Percentiles rank a stretch among this genome's conserved stretches.
These are phyloP conservation scores for Meyerozyma guilliermondii DNA, from an alignment of 1,139 yeast species.

Conservation along the genomic window DNA sequence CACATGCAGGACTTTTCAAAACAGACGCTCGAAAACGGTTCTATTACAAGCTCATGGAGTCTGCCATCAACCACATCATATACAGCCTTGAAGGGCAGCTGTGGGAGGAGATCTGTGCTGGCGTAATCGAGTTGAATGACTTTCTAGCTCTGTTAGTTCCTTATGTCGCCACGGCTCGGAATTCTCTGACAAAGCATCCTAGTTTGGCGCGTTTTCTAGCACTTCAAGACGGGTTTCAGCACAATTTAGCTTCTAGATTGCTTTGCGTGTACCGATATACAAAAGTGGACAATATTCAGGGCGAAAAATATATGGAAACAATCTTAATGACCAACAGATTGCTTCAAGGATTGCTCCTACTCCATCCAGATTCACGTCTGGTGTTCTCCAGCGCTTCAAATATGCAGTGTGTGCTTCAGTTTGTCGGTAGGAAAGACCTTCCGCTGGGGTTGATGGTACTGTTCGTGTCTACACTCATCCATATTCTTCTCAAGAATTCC, in stretches of 20 bases:
- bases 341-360: conserved; percentile 57
- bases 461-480: conserved; percentile 54
- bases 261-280: conserved; percentile 20
- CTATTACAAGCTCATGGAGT: background rate
- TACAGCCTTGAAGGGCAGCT: background rate
- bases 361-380: conserved; percentile 55
- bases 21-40: too few species aligned
- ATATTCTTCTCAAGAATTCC: conserved; percentile 54
- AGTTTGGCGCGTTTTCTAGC: conserved; percentile 32
- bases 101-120: conserved; percentile 5
- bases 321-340: conserved; percentile 26
- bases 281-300: background rate
- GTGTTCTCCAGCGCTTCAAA: conserved; percentile 34
- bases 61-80: background rate
- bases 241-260: conserved; percentile 40
- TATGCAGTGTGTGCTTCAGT: conserved; percentile 27
- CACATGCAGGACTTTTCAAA: background rate
- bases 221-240: conserved; percentile 50
- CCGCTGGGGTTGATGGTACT: conserved; percentile 27
- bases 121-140: conserved; percentile 14
- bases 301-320: conserved; percentile 1
- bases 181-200: conserved; percentile 8
- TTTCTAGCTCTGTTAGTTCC: conserved; percentile 21
- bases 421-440: conserved; percentile 14
- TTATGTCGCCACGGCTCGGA: conserved; percentile 15